phyloP scores from a whole-genome alignment of 2,329 filamentous ascomycete genomes.

The Hysterium pulicare region DNA sequence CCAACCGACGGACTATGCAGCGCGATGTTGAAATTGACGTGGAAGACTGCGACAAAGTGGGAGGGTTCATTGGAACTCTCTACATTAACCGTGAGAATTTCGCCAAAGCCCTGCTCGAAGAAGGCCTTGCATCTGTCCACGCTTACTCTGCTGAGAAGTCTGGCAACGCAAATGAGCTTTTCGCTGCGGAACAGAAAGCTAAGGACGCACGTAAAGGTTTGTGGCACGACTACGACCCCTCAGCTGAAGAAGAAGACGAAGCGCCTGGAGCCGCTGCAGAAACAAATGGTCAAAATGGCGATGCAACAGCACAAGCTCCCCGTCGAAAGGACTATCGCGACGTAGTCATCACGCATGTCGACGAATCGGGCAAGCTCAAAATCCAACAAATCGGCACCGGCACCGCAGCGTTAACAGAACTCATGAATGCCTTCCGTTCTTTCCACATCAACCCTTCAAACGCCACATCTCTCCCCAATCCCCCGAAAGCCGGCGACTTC shows the following conservation, averaged over 20 bases:
- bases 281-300: conserved; percentile 47
- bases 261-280: conserved; percentile 48
- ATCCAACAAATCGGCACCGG: conserved; percentile 86
- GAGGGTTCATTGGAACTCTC: conserved; percentile 92
- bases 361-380: conserved; percentile 78
- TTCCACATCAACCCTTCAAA: conserved; percentile 87
- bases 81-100: conserved; percentile 96
- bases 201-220: conserved; percentile 85
- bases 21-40: conserved; percentile 95
- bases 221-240: conserved; percentile 94
- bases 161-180: conserved; percentile 81
- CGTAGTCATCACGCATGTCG: conserved; percentile 87
- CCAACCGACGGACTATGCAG: conserved; percentile 83
- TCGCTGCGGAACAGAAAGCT: conserved; percentile 81
- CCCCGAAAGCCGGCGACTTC: conserved; percentile 86
- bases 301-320: conserved; percentile 53
- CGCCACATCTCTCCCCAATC: conserved; percentile 65
- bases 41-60: conserved; percentile 91
- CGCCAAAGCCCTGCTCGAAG: conserved; percentile 86
- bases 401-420: conserved; percentile 75
- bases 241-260: conserved; percentile 67
- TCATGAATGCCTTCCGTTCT: conserved; percentile 87
- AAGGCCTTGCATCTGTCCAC: conserved; percentile 89
- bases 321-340: conserved; percentile 89
- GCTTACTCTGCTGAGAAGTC: conserved; percentile 94